Base-by-base conservation (phyloP, 2,329 filamentous ascomycete genomes). In the Pyrenophora seminiperda region DNA sequence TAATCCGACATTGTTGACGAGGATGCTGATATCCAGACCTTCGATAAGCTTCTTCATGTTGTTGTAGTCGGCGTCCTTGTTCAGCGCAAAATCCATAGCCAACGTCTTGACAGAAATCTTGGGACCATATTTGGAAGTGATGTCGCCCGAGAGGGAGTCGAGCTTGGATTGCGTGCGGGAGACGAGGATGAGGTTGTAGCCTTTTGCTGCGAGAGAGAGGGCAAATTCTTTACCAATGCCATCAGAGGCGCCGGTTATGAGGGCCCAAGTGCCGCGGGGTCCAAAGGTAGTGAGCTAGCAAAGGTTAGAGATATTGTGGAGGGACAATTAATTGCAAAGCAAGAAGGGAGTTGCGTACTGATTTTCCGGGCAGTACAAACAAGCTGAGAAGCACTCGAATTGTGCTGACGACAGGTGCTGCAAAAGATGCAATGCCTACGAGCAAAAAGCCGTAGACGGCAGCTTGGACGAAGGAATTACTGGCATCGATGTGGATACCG, bases 211-310 rank as follows among this genome's bases (percentile, higher is more conserved):
- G 49, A 99, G 86, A 73, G 97, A 91, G 24, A 88, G 81, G 30
- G 93, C 91, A 72, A 91, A 99, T 77, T 99, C 94, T 77, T 96
- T 97, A 71, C 94, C 94, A 56, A 99, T 86, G 58, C 94, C 95
- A 75, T 99, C 94, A 9, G 92, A 97, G 42, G 93, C 94, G 57
- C 94, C 94, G 19, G 94, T 99, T 32, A 99, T 83, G 47, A 99
- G 84, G 24, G 90, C 94, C 92, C 93, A 99, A 50, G 88, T 92
- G 55, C 93, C 93, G 67, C 91, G 90, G 63, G 88, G 88, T 62
- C 92, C 94, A 77, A 96, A 97, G 62, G 88, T 91, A 64, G 87
- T 87, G 50, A 99, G 86, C 93, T 69, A 34, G 34, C 11, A 14
- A n/a, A 6, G 43, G 32, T 56, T 36, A 60, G 47, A 29, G 17